Evolutionary conservation across 305 asterid species (phyloP), one percentile per base, ranked within the genome.

Genomic region (Coffea humblotiana): DNA sequence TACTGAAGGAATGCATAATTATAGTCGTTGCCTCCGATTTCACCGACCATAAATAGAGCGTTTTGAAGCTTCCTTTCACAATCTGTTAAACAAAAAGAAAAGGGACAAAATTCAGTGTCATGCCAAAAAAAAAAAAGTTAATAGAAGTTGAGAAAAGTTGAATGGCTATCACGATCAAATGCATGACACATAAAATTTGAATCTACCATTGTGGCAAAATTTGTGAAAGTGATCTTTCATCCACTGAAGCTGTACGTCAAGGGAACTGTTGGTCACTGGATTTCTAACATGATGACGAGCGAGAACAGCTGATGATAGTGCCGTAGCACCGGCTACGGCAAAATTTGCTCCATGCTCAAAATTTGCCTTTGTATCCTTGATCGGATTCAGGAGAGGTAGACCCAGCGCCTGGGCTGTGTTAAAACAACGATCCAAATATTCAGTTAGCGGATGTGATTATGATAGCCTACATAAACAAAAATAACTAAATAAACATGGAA

Each of bases 321-420:
- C 85, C 6, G 87, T 83, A 54, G 87, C 67, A 19, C 90, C 90
- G 14, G 84, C 84, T 37, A 83, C 90, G 1, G 87, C 90, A 76
- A 87, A 84, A 68, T 87, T 84, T 25, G 25, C 84, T 21, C 87
- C 84, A 43, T 74, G 70, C 11, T 69, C 29, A 18, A 83, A 83
- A 54, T 72, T 54, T 37, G 77, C 68, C 8, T 74, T 61, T 10
- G 12, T 8, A 72, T 77, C 52, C 76, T 72, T 72, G 74, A 65
- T 32, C 8, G 79, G 79, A 72, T 83, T 58, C 0, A 79, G 49
- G 13, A 83, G 35, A 6, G 81, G 78, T 61, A 83, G 74, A 76
- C 81, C 83, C n/a, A 78, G 49, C n/a, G 74, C 72, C 11, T 5
- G 45, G 23, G 83, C 83, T 79, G 82, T 51, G 15, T 12, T 51